Percentiles rank a stretch among this genome's conserved stretches.
Conservation (phyloP, 2,329 filamentous ascomycete species). For the Bipolaris victoriae region DNA sequence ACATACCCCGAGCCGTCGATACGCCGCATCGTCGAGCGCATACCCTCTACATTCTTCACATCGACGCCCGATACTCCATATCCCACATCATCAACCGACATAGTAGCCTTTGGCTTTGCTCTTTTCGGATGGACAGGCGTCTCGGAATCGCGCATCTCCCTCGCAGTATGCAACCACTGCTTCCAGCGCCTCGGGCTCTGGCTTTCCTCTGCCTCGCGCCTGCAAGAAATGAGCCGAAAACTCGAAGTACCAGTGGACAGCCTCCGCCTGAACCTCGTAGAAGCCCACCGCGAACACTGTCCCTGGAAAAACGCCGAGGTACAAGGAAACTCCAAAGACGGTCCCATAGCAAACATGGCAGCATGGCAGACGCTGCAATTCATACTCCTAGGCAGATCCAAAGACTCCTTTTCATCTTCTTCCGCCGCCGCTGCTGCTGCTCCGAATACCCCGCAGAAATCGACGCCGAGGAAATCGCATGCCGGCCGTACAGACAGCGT, state of each 20-base stretch:
- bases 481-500: constrained; percentile 29
- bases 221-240: constrained; percentile 45
- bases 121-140: constrained; percentile 59
- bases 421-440: neutral
- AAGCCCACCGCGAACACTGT: constrained; percentile 50
- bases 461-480: constrained; percentile 11
- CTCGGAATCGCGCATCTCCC: constrained; percentile 69
- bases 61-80: constrained; percentile 19
- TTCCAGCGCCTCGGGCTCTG: constrained; percentile 88
- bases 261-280: constrained; percentile 46
- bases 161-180: constrained; percentile 83
- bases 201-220: constrained; percentile 68
- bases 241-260: constrained; percentile 37
- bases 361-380: constrained; percentile 47
- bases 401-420: constrained; percentile 2
- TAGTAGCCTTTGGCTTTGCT: constrained; percentile 44
- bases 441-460: neutral
- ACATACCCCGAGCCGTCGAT: constrained; percentile 39
- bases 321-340: constrained; percentile 41
- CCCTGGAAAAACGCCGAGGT: constrained; percentile 49
- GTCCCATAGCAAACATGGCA: constrained; percentile 41
- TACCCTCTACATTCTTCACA: constrained; percentile 36
- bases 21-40: constrained; percentile 32
- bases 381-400: constrained; percentile 35
- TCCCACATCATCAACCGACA: constrained; percentile 29